Conservation (phyloP, 331 rosid genomes). For the Phaseolus coccineus region DNA sequence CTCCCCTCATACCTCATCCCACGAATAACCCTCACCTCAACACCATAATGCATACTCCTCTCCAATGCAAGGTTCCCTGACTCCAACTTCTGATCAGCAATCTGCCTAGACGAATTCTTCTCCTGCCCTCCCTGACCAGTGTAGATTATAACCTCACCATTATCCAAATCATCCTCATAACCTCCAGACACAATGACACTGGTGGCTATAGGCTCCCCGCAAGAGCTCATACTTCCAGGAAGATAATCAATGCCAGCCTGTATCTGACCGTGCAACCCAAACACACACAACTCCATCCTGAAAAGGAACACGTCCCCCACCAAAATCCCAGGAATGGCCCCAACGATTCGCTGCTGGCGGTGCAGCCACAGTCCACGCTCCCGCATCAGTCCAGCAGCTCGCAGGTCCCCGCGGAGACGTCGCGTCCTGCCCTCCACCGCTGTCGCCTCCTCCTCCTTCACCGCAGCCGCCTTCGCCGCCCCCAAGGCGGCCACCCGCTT, state of each 20-base stretch:
- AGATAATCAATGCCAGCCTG: constrained; percentile 97
- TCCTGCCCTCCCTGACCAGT: constrained; percentile 99
- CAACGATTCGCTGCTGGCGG: constrained; percentile 88
- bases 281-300: constrained; percentile 85
- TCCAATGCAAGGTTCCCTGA: constrained; percentile 95
- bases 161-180: constrained; percentile 89
- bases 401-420: constrained; percentile 68
- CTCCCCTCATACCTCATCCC: constrained; percentile 71
- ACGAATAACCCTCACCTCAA: constrained; percentile 92
- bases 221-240: constrained; percentile 78
- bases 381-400: constrained; percentile 71
- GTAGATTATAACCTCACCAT: constrained; percentile 80
- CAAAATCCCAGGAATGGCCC: constrained; percentile 81
- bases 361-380: constrained; percentile 79
- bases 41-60: constrained; percentile 88
- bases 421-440: not conserved
- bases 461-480: not conserved
- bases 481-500: constrained; percentile 25
- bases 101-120: constrained; percentile 64
- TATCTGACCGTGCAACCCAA: constrained; percentile 88
- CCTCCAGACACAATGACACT: constrained; percentile 95
- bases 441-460: not conserved
- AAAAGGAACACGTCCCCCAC: constrained; percentile 86
- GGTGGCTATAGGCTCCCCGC: constrained; percentile 92
- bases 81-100: constrained; percentile 80